Percentiles rank a stretch among this genome's conserved stretches.
Evolutionary conservation across 163 green algal species (phyloP).

Genomic region (Prototheca cutis): DNA sequence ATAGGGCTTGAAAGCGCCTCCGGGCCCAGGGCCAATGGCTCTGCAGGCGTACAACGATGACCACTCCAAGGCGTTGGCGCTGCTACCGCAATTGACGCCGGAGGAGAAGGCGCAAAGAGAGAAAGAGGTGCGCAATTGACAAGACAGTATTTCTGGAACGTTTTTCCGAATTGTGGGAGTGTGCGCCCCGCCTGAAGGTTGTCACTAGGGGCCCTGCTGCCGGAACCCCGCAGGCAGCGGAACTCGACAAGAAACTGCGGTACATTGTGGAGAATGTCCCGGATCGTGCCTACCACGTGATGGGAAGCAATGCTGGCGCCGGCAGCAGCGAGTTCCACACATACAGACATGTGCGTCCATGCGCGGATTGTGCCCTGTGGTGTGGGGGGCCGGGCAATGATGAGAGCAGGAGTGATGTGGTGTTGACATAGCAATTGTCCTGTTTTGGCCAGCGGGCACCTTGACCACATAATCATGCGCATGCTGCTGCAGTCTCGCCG

Average conservation of each 20-base stretch:
- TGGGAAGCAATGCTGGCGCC: slow-evolving; percentile 64
- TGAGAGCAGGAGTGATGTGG: neutral
- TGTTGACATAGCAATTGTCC: neutral
- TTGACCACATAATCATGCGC: no score
- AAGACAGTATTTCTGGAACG: no score
- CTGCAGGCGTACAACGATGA: neutral
- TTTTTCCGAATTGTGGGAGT: no score
- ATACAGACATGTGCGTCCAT: slow-evolving; percentile 46
- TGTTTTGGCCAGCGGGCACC: neutral
- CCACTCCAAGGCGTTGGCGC: neutral
- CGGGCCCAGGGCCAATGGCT: neutral
- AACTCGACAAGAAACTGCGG: slow-evolving; percentile 75
- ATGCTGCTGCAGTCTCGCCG: slow-evolving; percentile 36
- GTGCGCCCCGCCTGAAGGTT: no score
- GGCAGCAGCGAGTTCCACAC: slow-evolving; percentile 76
- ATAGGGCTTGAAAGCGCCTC: no score
- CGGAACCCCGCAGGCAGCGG: slow-evolving; percentile 42
- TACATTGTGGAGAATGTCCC: slow-evolving; percentile 75
- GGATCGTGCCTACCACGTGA: slow-evolving; percentile 57
- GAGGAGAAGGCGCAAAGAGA: slow-evolving; percentile 8
- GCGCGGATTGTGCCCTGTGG: neutral
- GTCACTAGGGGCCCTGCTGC: no score
- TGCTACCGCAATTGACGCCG: neutral
- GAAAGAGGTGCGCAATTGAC: slow-evolving; percentile 30
- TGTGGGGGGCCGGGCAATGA: neutral